Evolutionary conservation across 768 basidiomycete species (phyloP), one percentile per base, ranked within the genome.

Genomic region (Rhizopogon vulgaris): DNA sequence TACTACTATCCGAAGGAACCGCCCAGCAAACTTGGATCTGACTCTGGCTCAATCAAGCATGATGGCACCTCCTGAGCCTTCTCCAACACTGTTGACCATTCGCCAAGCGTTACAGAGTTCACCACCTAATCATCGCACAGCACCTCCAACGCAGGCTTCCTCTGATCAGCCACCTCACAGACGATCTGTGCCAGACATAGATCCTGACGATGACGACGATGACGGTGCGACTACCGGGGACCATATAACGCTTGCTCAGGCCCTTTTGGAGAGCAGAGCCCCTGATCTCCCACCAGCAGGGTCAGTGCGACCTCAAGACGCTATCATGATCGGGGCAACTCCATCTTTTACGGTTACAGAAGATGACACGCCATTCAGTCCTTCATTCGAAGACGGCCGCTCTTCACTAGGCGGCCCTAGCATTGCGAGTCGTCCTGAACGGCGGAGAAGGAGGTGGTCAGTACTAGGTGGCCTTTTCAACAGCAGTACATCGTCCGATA

Each of bases 221-320:
- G 75, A 73, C 7, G 76, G 58, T 3, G 60, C 61, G 15, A 58
- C 64, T 11, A 69, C 71, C 38, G 65, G 82, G 50, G 85, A 87
- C 32, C 75, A 76, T 25, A 84, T 93, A 36, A 84, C 82, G 25
- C 76, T 93, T 38, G 83, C 77, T 0, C 82, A 92, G 57, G 84
- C 84, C 9, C 70, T 93, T 17, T 61, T 87, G 49, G 90, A 93
- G 71, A 90, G 89, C 58, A 83, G 90, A 36, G 66, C 88, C 30
- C 89, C 90, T 6, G 77, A 84, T 34, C 62, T 87, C 12, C 87
- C 90, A 14, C 89, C 89, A 15, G 71, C 73, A 34, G 90, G 90
- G 15, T 77, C 84, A 9, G 71, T 71, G 48, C 82, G 69, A 46
- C 74, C 81, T 9, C 87, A 90, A 61, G 78, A 85, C 36, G 81